Percentiles rank a stretch among this genome's conserved stretches.
phyloP scores from a whole-genome alignment of 2,329 filamentous ascomycete genomes.

The Stemphylium beticola region DNA sequence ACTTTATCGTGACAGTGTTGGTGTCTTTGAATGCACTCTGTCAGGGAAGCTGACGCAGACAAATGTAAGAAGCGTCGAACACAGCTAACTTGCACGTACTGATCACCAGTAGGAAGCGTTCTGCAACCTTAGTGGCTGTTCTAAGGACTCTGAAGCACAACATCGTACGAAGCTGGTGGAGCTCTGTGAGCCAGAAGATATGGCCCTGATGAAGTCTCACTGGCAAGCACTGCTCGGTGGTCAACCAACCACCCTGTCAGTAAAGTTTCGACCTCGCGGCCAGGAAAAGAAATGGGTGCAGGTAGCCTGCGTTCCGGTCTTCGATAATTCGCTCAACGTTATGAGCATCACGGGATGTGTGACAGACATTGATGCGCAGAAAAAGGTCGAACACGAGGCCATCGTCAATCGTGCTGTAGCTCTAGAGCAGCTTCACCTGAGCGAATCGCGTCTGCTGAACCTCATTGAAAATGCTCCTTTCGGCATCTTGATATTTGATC shows the following conservation, averaged over 20 bases:
- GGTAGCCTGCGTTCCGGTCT: conserved; percentile 3
- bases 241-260: background rate
- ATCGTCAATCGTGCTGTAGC: background rate
- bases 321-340: background rate
- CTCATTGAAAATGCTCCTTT: conserved; percentile 2
- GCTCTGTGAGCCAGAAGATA: conserved; percentile 3
- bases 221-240: background rate
- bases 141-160: background rate
- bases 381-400: background rate
- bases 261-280: background rate
- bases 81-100: background rate
- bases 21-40: conserved; percentile 1
- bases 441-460: background rate
- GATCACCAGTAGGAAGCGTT: background rate
- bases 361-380: background rate
- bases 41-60: background rate
- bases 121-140: conserved; percentile 3
- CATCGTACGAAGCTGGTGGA: background rate
- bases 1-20: background rate
- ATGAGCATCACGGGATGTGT: conserved; percentile 4
- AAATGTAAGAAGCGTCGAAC: background rate
- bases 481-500: background rate
- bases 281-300: conserved; percentile 1
- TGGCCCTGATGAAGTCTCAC: background rate
- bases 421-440: background rate